Evolutionary conservation across 2,329 filamentous ascomycete species (phyloP).

Genomic region (Celoporthe dispersa): DNA sequence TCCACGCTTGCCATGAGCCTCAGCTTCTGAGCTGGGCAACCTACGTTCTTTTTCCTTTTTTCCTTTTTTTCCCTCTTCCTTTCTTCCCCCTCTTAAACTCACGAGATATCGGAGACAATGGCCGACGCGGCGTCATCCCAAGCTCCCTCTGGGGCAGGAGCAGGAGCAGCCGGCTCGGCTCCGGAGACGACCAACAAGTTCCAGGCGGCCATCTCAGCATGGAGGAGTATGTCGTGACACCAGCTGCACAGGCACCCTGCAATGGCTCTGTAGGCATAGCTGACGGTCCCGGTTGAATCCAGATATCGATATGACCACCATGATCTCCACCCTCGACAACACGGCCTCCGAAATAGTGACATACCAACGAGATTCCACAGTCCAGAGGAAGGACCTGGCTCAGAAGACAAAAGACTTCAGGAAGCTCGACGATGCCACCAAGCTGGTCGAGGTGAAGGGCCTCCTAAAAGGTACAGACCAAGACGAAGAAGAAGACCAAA

Average conservation of each 20-base stretch:
- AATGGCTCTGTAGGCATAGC: slow-evolving; percentile 11
- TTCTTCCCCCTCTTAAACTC: background rate
- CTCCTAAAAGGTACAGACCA: slow-evolving; percentile 74
- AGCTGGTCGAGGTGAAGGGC: slow-evolving; percentile 85
- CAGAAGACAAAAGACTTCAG: slow-evolving; percentile 98
- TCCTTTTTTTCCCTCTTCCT: background rate
- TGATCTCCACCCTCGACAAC: slow-evolving; percentile 85
- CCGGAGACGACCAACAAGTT: slow-evolving; percentile 83
- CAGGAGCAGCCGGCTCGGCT: slow-evolving; percentile 9
- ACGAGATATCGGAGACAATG: slow-evolving; percentile 13
- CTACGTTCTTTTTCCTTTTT: background rate
- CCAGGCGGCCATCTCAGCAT: slow-evolving; percentile 92
- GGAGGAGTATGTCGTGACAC: slow-evolving; percentile 72
- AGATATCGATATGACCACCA: slow-evolving; percentile 86
- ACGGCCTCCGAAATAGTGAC: slow-evolving; percentile 94
- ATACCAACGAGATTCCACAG: slow-evolving; percentile 92
- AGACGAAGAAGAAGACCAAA: too few species aligned
- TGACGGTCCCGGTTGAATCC: slow-evolving; percentile 21
- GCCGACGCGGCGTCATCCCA: slow-evolving; percentile 15
- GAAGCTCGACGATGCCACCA: slow-evolving; percentile 87
- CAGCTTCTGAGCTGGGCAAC: slow-evolving; percentile 21
- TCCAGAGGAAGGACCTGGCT: slow-evolving; percentile 95
- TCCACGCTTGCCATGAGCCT: slow-evolving; percentile 27
- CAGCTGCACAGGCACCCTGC: slow-evolving; percentile 12
- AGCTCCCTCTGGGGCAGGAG: slow-evolving; percentile 11